These are phyloP conservation scores for Xylariaceae sp. DNA, from an alignment of 2,329 filamentous ascomycete species.

Conservation along the genomic window DNA sequence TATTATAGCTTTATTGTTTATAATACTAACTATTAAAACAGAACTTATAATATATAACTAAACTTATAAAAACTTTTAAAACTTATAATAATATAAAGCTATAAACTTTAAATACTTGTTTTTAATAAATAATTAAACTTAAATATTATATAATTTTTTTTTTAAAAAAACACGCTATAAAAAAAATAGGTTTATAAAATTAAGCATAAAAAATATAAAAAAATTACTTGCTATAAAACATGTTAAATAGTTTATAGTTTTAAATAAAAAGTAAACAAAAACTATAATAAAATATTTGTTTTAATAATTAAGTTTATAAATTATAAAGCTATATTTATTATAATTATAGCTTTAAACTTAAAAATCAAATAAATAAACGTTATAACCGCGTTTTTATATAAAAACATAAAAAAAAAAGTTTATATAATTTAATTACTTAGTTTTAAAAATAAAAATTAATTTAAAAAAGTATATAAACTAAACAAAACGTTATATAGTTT, in stretches of 20 bases:
- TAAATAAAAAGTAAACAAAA: background rate
- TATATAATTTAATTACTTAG: background rate
- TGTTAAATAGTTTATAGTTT: slow-evolving; percentile 1
- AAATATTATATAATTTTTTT: too few relatives aligned
- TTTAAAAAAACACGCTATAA: too few relatives aligned
- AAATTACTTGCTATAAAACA: background rate
- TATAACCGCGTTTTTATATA: slow-evolving; percentile 3
- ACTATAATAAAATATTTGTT: slow-evolving; percentile 6
- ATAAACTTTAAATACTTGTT: too few relatives aligned
- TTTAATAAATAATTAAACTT: too few relatives aligned
- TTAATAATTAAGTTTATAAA: slow-evolving; percentile 1
- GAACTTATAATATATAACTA: too few relatives aligned
- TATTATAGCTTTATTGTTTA: too few relatives aligned
- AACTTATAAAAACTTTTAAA: too few relatives aligned
- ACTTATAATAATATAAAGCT: too few relatives aligned
- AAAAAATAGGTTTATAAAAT: too few relatives aligned
- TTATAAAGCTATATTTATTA: slow-evolving; percentile 7
- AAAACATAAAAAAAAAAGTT: background rate
- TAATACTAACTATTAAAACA: too few relatives aligned
- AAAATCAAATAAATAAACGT: slow-evolving; percentile 7
- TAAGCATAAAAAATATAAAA: too few relatives aligned
- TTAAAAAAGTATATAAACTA: background rate
- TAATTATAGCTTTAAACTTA: background rate
- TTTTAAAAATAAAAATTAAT: slow-evolving; percentile 1
- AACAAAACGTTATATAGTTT: too few relatives aligned